phyloP scores from a whole-genome alignment of 140 eudicot genomes.

The Erigeron philadelphicus region DNA sequence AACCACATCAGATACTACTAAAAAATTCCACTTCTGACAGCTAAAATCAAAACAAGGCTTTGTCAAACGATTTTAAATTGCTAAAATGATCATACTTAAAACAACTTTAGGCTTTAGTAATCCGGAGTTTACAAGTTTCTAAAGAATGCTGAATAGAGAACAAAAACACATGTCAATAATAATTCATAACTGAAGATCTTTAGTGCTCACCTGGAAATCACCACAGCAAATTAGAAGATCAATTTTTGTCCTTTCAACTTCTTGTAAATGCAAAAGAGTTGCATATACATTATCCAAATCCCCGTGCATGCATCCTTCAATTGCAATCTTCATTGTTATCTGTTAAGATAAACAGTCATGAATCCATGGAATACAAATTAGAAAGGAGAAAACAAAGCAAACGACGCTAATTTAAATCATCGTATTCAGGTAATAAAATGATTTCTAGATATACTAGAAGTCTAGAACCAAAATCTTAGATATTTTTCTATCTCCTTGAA shows the following conservation, averaged over 20 bases:
- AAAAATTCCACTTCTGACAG: background rate
- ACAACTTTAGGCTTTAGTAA: no score
- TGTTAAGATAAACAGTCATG: conserved; percentile 7
- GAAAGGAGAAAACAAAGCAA: no score
- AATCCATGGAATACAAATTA: background rate
- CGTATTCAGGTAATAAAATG: no score
- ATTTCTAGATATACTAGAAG: no score
- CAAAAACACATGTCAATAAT: no score
- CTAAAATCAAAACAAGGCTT: background rate
- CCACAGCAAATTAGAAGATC: conserved; percentile 94
- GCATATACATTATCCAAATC: conserved; percentile 84
- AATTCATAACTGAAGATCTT: no score
- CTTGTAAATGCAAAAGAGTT: conserved; percentile 64
- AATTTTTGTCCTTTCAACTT: conserved; percentile 52
- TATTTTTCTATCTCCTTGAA: no score
- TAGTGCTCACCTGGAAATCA: conserved; percentile 68
- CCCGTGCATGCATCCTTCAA: conserved; percentile 98
- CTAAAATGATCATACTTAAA: no score
- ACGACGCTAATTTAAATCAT: no score
- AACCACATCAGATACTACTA: background rate
- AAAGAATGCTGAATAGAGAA: no score
- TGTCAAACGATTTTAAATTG: background rate
- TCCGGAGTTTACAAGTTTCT: no score
- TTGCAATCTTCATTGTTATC: conserved; percentile 74
- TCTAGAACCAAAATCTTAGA: no score